These are phyloP conservation scores for Pichia inconspicua DNA, from an alignment of 1,139 yeast genomes.

Conservation along the genomic window DNA sequence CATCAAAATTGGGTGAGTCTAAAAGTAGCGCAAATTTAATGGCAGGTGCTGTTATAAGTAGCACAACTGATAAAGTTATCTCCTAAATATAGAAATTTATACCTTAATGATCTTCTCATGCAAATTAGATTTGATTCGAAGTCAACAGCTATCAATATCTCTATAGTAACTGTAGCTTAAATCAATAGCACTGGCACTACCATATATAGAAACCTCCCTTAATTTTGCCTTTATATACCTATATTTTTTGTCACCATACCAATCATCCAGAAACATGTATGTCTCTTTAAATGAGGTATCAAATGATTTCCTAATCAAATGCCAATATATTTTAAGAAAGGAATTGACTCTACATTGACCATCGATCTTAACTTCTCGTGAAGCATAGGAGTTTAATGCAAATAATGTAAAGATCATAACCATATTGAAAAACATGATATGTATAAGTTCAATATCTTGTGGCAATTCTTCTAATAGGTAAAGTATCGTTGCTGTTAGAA, in stretches of 20 bases:
- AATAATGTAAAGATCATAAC: conserved; percentile 7
- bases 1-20: conserved; percentile 66
- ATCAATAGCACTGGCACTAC: neutral
- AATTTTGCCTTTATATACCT: conserved; percentile 6
- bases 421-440: conserved; percentile 10
- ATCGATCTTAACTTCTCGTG: conserved; percentile 12
- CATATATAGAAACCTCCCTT: conserved; percentile 1
- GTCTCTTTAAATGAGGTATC: conserved; percentile 1
- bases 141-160: neutral
- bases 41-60: conserved; percentile 28
- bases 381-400: conserved; percentile 10
- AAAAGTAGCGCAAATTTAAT: conserved; percentile 22
- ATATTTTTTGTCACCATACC: conserved; percentile 17
- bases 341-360: conserved; percentile 7
- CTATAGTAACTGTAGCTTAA: neutral
- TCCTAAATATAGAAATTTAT: neutral
- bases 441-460: conserved; percentile 5
- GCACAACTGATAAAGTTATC: conserved; percentile 14
- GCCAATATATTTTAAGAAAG: conserved; percentile 9
- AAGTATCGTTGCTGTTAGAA: neutral
- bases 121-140: neutral
- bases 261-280: conserved; percentile 15
- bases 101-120: neutral
- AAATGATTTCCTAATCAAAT: conserved; percentile 3
- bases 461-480: conserved; percentile 2